Base-by-base conservation (phyloP, 306 rosid genomes). In the Dryas octopetala region DNA sequence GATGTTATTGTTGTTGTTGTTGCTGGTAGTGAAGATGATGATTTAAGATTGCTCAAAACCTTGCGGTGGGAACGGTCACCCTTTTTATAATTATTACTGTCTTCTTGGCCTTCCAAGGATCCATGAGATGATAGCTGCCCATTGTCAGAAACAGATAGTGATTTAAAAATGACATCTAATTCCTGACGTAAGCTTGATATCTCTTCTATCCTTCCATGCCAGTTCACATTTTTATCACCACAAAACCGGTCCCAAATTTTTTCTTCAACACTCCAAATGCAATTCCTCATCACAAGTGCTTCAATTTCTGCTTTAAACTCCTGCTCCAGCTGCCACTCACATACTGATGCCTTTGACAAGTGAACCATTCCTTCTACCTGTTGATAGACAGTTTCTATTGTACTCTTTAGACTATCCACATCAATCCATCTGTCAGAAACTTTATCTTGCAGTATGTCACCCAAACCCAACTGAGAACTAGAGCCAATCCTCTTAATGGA, bases 241-340 rank as follows among this genome's bases (percentile, higher is more conserved):
- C 41, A 68, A 60, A 78, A 46, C 19, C 68, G 85, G n/a, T 80
- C 85, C 80, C 70, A 23, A 41, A 78, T 52, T 59, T 78, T 89
- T 75, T 78, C 90, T 78, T 88, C 88, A 70, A 85, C 74, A 74
- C 85, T 73, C 73, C 72, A 63, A 53, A 92, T 74, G 78, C 89
- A 88, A 80, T 70, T 86, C 61, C 78, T 70, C 26, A 88, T 76
- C 73, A 92, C 96, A 88, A 85, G 76, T 50, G 62, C 74, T 73
- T 95, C 98, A 74, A 89, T 83, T 78, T 96, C 87, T 52, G 86
- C 86, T 41, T 49, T 90, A 83, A 85, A 89, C 49, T 90, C 88
- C 76, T 75, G 93, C 78, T 88, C 97, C 77, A 55, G 86, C 76
- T 84, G 89, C 91, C 90, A 85, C 71, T 84, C 89, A 84, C 80